Conservation (phyloP, 805 yeast genomes). For the Candida cerambycidarum region DNA sequence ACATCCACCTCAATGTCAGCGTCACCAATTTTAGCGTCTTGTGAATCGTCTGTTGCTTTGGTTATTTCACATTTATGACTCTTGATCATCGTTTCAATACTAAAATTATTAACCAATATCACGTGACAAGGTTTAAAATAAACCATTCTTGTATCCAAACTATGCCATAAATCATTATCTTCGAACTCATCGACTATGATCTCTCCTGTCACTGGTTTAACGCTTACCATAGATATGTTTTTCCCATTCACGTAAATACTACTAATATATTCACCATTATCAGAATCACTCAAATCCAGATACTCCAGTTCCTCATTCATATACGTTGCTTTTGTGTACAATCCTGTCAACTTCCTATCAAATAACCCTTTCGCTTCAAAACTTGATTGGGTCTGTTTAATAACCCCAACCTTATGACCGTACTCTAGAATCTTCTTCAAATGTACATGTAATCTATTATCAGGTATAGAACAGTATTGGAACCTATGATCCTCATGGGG, state of each 20-base stretch:
- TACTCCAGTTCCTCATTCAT: constrained; percentile 53
- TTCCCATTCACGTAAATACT: constrained; percentile 32
- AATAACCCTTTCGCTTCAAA: constrained; percentile 56
- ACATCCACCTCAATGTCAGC: no score
- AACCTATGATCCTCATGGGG: constrained; percentile 59
- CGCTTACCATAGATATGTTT: constrained; percentile 54
- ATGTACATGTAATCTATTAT: constrained; percentile 69
- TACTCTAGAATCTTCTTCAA: constrained; percentile 66
- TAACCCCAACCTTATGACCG: constrained; percentile 84
- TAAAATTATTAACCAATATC: constrained; percentile 34
- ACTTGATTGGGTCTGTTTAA: constrained; percentile 72
- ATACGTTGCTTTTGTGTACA: constrained; percentile 83
- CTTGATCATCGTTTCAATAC: constrained; percentile 19
- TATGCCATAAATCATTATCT: constrained; percentile 57
- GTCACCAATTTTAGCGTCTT: no score
- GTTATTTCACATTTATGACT: constrained; percentile 8
- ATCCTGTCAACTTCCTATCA: constrained; percentile 63
- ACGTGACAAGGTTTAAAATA: constrained; percentile 81
- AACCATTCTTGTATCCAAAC: constrained; percentile 69
- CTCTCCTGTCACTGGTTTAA: constrained; percentile 74
- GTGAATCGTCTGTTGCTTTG: no score
- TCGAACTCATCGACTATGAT: constrained; percentile 67
- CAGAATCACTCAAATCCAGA: constrained; percentile 9
- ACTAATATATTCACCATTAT: constrained; percentile 46
- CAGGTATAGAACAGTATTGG: constrained; percentile 87